Base-by-base conservation (phyloP, 148 eudicot species). In the Silene uniflora region DNA sequence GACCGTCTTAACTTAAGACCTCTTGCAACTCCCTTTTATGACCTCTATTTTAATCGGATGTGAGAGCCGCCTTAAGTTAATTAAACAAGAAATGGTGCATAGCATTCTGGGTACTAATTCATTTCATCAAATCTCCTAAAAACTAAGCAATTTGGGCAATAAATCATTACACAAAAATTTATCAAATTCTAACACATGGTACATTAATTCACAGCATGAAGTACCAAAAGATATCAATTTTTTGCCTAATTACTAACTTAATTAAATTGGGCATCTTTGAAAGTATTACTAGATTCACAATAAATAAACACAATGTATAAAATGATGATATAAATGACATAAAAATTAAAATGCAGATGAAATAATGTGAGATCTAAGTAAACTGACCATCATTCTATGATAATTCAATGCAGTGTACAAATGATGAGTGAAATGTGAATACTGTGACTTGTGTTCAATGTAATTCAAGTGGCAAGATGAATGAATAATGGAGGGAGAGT, bases 361-460 rank as follows among this genome's bases (percentile, higher is more conserved):
- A 63, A 65, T 23, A 39, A 39, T 7, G 23, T 3, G 17, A 25
- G 73, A 78, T 58, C 49, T 62, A 22, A 21, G 5, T 11, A 23
- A 54, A 67, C 77, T 68, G 25, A 79, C 81, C 81, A 79, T 79
- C 81, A 73, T 79, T 46, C 11, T 60, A 44, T 27, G 29, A 27
- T n/a, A 19, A 46, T 42, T n/a, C 23, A 10, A 1, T 23, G 66
- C 65, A 18, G 22, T 19, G 67, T 55, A 52, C 4, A 52, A 49
- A 52, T 67, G 56, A 17, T 39, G 44, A 6, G 44, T 7, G 1
- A 39, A 39, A 39, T 39, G 44, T 39, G 44, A 39, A 39, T 0
- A 39, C 0, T 39, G 44, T 39, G 44, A 39, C 0, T 39, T 39
- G 0, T 35, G 42, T 35, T 35, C 42, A 35, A 35, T 35, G 0